phyloP scores from a whole-genome alignment of 768 basidiomycete genomes.

The Coprinopsis marcescibilis region DNA sequence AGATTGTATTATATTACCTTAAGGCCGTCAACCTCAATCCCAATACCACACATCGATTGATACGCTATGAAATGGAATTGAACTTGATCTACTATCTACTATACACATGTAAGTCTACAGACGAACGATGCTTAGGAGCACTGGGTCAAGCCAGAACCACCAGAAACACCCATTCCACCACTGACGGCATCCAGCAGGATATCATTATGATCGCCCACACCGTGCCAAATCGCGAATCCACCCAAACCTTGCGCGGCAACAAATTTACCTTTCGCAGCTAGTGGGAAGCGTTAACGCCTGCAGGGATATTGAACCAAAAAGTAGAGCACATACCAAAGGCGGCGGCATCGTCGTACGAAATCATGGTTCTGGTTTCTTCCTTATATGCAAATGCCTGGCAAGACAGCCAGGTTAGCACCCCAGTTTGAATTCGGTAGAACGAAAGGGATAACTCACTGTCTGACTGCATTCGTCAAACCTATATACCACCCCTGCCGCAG shows the following conservation, averaged over 20 bases:
- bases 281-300: slow-evolving; percentile 1
- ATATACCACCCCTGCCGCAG: slow-evolving; percentile 40
- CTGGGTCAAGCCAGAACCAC: too few relatives aligned
- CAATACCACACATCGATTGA: too few relatives aligned
- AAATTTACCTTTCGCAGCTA: slow-evolving; percentile 48
- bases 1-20: too few relatives aligned
- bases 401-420: background rate
- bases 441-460: slow-evolving; percentile 44
- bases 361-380: slow-evolving; percentile 39
- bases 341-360: slow-evolving; percentile 57
- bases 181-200: background rate
- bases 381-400: slow-evolving; percentile 63
- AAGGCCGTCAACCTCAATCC: too few relatives aligned
- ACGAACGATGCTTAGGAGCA: too few relatives aligned
- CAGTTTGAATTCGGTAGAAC: background rate
- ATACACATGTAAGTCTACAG: too few relatives aligned
- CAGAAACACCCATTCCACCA: background rate
- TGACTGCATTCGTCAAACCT: slow-evolving; percentile 57
- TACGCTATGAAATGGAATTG: too few relatives aligned
- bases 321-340: slow-evolving; percentile 38
- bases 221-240: slow-evolving; percentile 63
- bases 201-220: background rate
- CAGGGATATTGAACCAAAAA: background rate
- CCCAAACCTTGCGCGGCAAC: slow-evolving; percentile 42
- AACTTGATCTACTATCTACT: too few relatives aligned